Percentiles rank a stretch among this genome's conserved stretches.
These are phyloP conservation scores for Ormosia emarginata DNA, from an alignment of 306 rosid species.

Conservation along the genomic window DNA sequence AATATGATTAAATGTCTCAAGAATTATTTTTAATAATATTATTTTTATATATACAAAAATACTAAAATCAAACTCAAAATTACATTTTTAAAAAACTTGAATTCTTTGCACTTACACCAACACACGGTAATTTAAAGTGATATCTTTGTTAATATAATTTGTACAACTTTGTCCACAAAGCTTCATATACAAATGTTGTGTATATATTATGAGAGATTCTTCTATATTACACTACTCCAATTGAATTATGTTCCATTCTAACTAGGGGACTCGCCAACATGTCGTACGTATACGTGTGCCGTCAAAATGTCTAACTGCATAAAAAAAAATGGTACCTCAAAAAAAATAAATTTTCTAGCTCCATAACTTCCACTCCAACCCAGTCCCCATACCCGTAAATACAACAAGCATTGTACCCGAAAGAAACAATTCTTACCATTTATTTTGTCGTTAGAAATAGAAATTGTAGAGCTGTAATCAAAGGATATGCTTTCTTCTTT, in stretches of 20 bases:
- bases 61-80: too few species aligned
- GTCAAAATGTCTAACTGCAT: not conserved
- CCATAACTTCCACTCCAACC: not conserved
- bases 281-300: not conserved
- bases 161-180: not conserved
- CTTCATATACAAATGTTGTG: not conserved
- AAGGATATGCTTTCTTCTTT: conserved; percentile 3
- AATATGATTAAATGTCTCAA: too few species aligned
- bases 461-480: not conserved
- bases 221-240: too few species aligned
- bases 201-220: too few species aligned
- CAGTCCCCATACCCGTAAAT: not conserved
- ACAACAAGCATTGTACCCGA: not conserved
- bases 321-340: not conserved
- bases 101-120: too few species aligned
- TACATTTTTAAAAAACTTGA: too few species aligned
- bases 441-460: not conserved
- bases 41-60: too few species aligned
- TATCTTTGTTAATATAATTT: not conserved
- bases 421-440: not conserved
- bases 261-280: not conserved
- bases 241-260: not conserved
- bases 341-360: not conserved
- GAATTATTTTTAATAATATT: too few species aligned
- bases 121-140: not conserved